These are phyloP conservation scores for Penicillium diatomitis DNA, from an alignment of 495 filamentous ascomycete genomes.

Conservation along the genomic window DNA sequence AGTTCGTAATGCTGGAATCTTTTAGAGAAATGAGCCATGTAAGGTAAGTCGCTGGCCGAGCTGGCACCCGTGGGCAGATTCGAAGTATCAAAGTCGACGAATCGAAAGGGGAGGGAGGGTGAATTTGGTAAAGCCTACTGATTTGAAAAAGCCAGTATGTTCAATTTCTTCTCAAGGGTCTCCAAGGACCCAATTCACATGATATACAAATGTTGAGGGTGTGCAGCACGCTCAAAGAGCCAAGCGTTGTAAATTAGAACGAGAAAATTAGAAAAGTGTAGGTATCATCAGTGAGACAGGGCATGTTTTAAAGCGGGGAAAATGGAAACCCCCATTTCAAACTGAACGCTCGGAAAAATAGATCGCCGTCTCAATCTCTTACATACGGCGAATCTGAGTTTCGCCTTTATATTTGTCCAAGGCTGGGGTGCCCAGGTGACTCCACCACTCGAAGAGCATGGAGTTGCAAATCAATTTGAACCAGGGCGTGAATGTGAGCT, in stretches of 20 bases:
- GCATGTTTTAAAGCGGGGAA: too few species aligned
- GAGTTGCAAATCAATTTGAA: constrained; percentile 98
- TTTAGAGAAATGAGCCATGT: too few species aligned
- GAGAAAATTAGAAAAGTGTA: background rate
- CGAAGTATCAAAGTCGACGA: too few species aligned
- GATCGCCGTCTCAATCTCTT: background rate
- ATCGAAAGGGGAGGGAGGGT: too few species aligned
- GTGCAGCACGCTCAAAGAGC: too few species aligned
- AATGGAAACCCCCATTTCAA: too few species aligned
- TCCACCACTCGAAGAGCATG: constrained; percentile 99
- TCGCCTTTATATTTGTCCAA: constrained; percentile 83
- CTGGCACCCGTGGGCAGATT: too few species aligned
- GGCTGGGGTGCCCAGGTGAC: constrained; percentile 62
- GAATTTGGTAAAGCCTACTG: too few species aligned
- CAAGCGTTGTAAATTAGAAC: background rate
- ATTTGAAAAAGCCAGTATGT: background rate
- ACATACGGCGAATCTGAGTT: constrained; percentile 84
- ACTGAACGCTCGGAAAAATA: background rate
- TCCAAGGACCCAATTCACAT: background rate
- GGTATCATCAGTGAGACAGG: constrained; percentile 1
- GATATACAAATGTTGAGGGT: too few species aligned
- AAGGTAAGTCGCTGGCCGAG: too few species aligned
- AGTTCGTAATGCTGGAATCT: too few species aligned
- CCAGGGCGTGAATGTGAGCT: constrained; percentile 89
- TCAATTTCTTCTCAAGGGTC: background rate